These are phyloP conservation scores for Thozetella sp. DNA, from an alignment of 495 filamentous ascomycete species.

Conservation along the genomic window DNA sequence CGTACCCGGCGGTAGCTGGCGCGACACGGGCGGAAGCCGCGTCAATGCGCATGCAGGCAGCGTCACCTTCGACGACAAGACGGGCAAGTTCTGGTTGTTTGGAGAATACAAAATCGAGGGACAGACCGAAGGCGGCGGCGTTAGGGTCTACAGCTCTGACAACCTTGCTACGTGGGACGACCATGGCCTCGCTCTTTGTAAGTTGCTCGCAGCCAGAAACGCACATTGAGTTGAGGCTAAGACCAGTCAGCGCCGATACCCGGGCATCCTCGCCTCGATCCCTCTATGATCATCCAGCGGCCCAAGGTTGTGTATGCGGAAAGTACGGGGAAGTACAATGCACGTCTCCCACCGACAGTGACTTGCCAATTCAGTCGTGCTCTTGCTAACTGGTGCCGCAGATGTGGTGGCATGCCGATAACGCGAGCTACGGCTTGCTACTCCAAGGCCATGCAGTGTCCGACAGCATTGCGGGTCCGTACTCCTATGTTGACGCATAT, in stretches of 20 bases:
- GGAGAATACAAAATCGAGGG: slow-evolving; percentile 46
- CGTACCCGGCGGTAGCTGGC: slow-evolving; percentile 45
- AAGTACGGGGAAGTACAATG: slow-evolving; percentile 33
- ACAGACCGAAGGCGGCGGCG: slow-evolving; percentile 41
- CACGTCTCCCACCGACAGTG: no score
- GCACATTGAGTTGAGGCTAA: slow-evolving; percentile 17
- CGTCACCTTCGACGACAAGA: slow-evolving; percentile 28
- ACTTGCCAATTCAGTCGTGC: no score
- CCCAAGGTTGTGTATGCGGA: slow-evolving; percentile 46
- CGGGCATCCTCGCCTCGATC: slow-evolving; percentile 34
- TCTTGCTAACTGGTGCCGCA: no score
- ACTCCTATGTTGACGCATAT: slow-evolving; percentile 37
- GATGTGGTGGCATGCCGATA: slow-evolving; percentile 54
- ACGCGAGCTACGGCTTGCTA: slow-evolving; percentile 40
- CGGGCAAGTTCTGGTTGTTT: slow-evolving; percentile 43
- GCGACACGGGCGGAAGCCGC: slow-evolving; percentile 36
- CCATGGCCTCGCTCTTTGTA: slow-evolving; percentile 38
- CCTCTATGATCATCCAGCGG: slow-evolving; percentile 39
- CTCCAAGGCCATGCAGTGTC: slow-evolving; percentile 41
- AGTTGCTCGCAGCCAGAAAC: neutral
- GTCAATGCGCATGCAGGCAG: slow-evolving; percentile 46
- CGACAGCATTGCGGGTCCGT: slow-evolving; percentile 38
- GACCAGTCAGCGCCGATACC: slow-evolving; percentile 33
- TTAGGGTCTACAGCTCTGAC: slow-evolving; percentile 40
- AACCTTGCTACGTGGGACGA: slow-evolving; percentile 41